Base-by-base conservation (phyloP, 164 flowering plant genomes). In the Stephania japonica region DNA sequence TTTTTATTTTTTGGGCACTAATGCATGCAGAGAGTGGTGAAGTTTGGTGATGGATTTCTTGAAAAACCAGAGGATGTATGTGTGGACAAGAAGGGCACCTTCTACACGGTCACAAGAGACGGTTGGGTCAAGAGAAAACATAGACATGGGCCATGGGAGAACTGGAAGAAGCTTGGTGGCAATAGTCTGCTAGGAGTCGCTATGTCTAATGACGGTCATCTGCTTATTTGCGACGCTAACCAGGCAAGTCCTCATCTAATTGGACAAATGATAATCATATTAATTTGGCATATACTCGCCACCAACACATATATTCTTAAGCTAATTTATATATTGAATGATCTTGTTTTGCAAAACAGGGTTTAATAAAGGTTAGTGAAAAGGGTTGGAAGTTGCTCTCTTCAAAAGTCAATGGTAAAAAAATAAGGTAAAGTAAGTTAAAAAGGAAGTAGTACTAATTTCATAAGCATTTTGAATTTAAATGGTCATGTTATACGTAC, bases 121-220 rank as follows among this genome's bases (percentile, higher is more conserved):
- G 94, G 98, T 13, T 91, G 92, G 91, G 83, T 91, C 21, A 89
- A 78, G 69, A 90, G 80, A 77, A 25, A 90, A 80, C 85, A 84
- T 42, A 78, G 16, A 73, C 83, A 90, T 75, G 92, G 92, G 7
- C 50, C 87, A 10, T 84, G 86, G 87, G 89, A 93, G 74, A 68
- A 86, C 12, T 93, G 93, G 94, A 87, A 80, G 80, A 67, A 64
- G 67, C 43, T 84, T 4, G 81, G 77, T 0, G 78, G 87, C 12
- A 16, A 68, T 3, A 9, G 63, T 75, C 70, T 90, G 56, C 84
- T 89, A 13, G 97, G 95, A 56, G 1, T 90, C 41, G 70, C 92
- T 0, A 41, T 49, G 4, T 65, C 89, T 0, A 65, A 50, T 10
- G 72, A 77, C 0, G 89, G 91, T 38, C 71, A 77, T 64, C n/a